Evolutionary conservation across 2,329 filamentous ascomycete species (phyloP).

Genomic region (Fusarium mangiferae): DNA sequence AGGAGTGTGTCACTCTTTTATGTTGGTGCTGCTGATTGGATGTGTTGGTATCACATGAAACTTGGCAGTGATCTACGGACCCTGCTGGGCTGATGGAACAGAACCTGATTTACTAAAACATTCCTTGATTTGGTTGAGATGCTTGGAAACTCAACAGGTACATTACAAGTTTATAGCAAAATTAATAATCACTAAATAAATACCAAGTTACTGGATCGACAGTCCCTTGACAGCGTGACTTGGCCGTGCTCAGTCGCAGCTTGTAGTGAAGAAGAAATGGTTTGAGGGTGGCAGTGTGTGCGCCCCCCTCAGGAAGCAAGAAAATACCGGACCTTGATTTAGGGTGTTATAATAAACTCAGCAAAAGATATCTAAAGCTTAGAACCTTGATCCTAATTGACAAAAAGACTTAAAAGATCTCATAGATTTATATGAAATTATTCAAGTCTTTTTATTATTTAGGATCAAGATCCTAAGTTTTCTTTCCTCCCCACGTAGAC

Average conservation of each 20-base stretch:
- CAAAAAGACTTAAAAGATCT: no score
- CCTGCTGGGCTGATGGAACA: not conserved
- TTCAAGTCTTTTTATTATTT: no score
- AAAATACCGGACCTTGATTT: no score
- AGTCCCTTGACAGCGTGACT: not conserved
- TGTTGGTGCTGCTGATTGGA: not conserved
- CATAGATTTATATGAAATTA: no score
- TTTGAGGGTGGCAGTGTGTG: no score
- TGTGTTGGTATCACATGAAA: not conserved
- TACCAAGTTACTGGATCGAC: not conserved
- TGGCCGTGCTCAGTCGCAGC: no score
- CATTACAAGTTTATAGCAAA: not conserved
- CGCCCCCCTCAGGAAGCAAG: no score
- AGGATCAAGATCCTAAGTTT: no score
- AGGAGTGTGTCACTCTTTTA: conserved; percentile 1
- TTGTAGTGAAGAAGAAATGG: not conserved
- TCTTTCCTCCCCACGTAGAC: no score
- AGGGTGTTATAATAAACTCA: no score
- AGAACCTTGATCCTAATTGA: no score
- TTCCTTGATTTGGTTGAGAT: conserved; percentile 7
- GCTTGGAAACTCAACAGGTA: not conserved
- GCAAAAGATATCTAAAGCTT: no score
- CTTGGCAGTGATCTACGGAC: not conserved
- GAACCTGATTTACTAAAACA: not conserved
- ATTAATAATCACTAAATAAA: not conserved